These are phyloP conservation scores for Hanseniaspora uvarum DNA, from an alignment of 1,139 yeast species.

Conservation along the genomic window DNA sequence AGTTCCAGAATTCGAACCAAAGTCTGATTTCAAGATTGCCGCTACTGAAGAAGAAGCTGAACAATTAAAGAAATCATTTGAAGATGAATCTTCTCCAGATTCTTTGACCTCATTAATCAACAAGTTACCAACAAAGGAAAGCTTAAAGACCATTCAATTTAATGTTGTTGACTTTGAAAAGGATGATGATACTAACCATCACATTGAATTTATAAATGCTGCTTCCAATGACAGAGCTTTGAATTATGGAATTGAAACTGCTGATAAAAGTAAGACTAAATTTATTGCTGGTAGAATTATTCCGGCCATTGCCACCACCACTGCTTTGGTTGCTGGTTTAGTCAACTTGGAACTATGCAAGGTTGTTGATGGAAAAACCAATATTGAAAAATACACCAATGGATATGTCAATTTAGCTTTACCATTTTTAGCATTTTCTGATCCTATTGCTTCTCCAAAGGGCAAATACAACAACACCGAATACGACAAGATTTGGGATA, in stretches of 20 bases:
- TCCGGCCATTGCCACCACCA: slow-evolving; percentile 98
- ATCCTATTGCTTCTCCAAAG: slow-evolving; percentile 79
- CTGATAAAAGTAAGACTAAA: slow-evolving; percentile 65
- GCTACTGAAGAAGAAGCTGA: slow-evolving; percentile 83
- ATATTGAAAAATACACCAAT: slow-evolving; percentile 81
- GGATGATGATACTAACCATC: slow-evolving; percentile 94
- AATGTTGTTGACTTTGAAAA: slow-evolving; percentile 88
- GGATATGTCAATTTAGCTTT: slow-evolving; percentile 90
- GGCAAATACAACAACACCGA: slow-evolving; percentile 69
- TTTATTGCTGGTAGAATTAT: slow-evolving; percentile 88
- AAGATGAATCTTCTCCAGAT: slow-evolving; percentile 41
- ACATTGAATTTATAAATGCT: slow-evolving; percentile 92
- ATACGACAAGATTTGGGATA: slow-evolving; percentile 90
- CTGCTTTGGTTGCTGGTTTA: slow-evolving; percentile 90
- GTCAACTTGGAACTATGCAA: slow-evolving; percentile 87
- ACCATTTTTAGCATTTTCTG: slow-evolving; percentile 94
- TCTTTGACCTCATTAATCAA: slow-evolving; percentile 52
- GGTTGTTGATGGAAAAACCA: slow-evolving; percentile 61
- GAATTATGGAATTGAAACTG: slow-evolving; percentile 76
- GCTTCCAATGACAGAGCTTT: slow-evolving; percentile 93
- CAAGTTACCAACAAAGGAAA: slow-evolving; percentile 76
- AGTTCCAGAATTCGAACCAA: slow-evolving; percentile 63
- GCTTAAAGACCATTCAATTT: slow-evolving; percentile 79
- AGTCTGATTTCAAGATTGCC: slow-evolving; percentile 68
- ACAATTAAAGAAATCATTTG: slow-evolving; percentile 49